Evolutionary conservation across 2,329 filamentous ascomycete genomes (phyloP), one percentile per base, ranked within the genome.

Genomic region (Diaporthe sp.): DNA sequence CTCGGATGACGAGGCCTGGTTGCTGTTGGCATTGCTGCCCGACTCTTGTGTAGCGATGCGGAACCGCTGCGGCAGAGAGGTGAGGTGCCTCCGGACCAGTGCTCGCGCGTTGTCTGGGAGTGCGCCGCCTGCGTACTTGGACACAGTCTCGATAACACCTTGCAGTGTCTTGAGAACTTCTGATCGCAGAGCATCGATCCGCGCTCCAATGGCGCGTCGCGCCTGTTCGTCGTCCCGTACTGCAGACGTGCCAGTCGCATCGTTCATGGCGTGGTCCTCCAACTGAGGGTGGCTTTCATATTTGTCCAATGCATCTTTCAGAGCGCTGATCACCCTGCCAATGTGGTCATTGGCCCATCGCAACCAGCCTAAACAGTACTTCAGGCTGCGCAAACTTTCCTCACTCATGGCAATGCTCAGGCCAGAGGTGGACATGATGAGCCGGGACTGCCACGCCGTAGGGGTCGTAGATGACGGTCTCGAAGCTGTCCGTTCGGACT

Each of bases 341-440:
- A 98, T 92, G 81, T 95, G 94, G 9, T 91, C 92, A 77, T 98
- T 98, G 2, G 95, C 95, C 89, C 93, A 94, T 37, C 92, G 90
- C 62, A 98, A 87, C 89, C 95, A 94, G 34, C 90, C 89, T 2
- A 98, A 86, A 78, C 96, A 98, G 80, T 95, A 96, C 79, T 94
- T 95, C 57, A 99, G 86, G 77, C 94, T 97, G 70, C 92, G 91
- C 12, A 98, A 86, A 31, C 95, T 98, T 80, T 97, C 94, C 25
- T 97, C 94, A 80, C 94, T 97, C 89, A 99, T 95, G 1, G 97
- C 95, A 22, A 98, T 93, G 77, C 95, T 95, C 0, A 98, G 89
- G 0, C 95, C 96, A 0, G 95, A 98, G 0, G 96, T 98, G 7
- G 95, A 96, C 82, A 98, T 94, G 78, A 98, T 94, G 25, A 98